Evolutionary conservation across 2,329 filamentous ascomycete genomes (phyloP).

Genomic region (Chaetomium olivaceum): DNA sequence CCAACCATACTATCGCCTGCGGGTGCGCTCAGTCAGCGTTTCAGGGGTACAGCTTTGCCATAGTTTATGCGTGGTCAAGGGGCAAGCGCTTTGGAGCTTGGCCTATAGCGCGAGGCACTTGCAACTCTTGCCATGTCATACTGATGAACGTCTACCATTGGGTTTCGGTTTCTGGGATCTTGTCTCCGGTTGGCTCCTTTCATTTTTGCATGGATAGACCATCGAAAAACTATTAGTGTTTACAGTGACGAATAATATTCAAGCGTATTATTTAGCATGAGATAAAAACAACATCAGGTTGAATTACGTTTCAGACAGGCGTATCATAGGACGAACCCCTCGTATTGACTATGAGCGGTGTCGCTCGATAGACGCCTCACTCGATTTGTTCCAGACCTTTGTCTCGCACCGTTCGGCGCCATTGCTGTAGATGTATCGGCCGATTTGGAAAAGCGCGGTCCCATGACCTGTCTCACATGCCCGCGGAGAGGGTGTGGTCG

Average conservation of each 20-base stretch:
- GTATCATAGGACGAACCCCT: neutral
- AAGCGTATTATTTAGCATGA: neutral
- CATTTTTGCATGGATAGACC: neutral
- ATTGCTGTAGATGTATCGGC: neutral
- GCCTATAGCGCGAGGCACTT: neutral
- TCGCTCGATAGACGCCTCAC: neutral
- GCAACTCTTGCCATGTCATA: neutral
- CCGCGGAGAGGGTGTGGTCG: neutral
- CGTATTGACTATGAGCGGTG: neutral
- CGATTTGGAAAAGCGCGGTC: neutral
- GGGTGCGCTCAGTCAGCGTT: neutral
- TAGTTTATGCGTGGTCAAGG: neutral
- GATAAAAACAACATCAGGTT: neutral
- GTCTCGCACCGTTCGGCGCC: neutral
- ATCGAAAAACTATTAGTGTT: neutral
- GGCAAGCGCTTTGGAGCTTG: neutral
- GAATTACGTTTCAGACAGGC: neutral
- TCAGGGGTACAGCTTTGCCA: neutral
- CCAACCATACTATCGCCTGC: neutral
- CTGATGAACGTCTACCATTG: neutral
- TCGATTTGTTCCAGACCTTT: neutral
- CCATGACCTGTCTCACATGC: neutral
- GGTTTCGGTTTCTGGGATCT: neutral
- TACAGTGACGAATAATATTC: neutral
- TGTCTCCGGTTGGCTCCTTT: neutral